Percentiles rank a stretch among this genome's conserved stretches.
Conservation (phyloP, 768 basidiomycete species). For the Leucogyrophana mollusca region DNA sequence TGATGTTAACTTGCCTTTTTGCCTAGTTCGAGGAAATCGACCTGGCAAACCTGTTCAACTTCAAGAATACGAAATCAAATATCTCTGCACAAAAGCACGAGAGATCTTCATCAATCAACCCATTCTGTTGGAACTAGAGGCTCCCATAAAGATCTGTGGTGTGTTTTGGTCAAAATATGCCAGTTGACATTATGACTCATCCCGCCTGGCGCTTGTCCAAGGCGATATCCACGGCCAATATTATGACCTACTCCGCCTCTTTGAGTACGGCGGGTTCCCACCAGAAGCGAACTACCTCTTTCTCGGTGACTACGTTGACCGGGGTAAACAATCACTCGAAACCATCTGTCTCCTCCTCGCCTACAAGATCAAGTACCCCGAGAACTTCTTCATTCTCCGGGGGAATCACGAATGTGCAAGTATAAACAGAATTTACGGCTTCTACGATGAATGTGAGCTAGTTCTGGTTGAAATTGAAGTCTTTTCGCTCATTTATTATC, state of each 20-base stretch:
- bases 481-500: conserved; percentile 9
- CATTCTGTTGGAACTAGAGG: conserved; percentile 95
- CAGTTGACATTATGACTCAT: conserved; percentile 20
- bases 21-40: conserved; percentile 91
- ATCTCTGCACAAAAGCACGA: conserved; percentile 96
- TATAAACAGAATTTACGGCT: conserved; percentile 99
- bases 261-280: conserved; percentile 99
- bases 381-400: conserved; percentile 99
- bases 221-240: conserved; percentile 99
- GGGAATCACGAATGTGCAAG: conserved; percentile 99
- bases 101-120: conserved; percentile 99
- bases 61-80: conserved; percentile 99
- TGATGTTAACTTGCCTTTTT: conserved; percentile 18
- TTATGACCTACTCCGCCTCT: conserved; percentile 95
- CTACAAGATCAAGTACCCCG: conserved; percentile 99
- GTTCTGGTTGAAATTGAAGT: background rate
- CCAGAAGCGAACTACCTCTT: conserved; percentile 99
- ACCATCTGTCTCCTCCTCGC: conserved; percentile 99
- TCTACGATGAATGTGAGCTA: conserved; percentile 97
- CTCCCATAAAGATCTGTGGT: conserved; percentile 99
- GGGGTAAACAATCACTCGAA: conserved; percentile 98
- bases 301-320: conserved; percentile 98
- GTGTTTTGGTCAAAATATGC: conserved; percentile 30
- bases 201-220: conserved; percentile 31
- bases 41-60: conserved; percentile 98